These are phyloP conservation scores for Fusarium chaquense DNA, from an alignment of 2,329 filamentous ascomycete species.

Conservation along the genomic window DNA sequence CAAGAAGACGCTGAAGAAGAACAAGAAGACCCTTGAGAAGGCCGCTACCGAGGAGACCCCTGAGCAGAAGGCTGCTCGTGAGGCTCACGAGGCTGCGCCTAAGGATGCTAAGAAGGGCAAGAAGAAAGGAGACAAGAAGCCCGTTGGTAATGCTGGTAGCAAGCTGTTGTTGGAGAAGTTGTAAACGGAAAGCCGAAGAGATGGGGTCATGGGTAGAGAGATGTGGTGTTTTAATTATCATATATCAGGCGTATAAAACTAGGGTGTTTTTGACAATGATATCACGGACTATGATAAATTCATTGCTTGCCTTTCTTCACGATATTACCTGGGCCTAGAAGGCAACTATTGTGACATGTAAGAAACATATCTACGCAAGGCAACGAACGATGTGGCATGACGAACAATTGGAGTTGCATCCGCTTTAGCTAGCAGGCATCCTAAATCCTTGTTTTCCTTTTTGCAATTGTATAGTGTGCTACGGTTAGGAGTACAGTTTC, in stretches of 20 bases:
- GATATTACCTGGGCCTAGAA: background rate
- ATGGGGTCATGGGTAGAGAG: conserved; percentile 13
- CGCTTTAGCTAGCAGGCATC: background rate
- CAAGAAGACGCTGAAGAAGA: conserved; percentile 76
- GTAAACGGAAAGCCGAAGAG: conserved; percentile 36
- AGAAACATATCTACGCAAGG: background rate
- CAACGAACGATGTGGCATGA: background rate
- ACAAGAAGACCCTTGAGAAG: conserved; percentile 76
- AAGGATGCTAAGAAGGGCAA: conserved; percentile 59
- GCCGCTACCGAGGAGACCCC: conserved; percentile 71
- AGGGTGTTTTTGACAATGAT: conserved; percentile 42
- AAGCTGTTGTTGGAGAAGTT: conserved; percentile 71
- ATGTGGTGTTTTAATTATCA: conserved; percentile 29
- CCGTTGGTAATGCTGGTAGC: conserved; percentile 71
- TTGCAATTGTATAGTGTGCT: conserved; percentile 2
- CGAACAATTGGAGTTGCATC: background rate
- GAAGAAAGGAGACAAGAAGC: conserved; percentile 59
- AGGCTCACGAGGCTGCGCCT: conserved; percentile 60
- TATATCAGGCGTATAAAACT: conserved; percentile 45
- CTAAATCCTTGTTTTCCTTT: background rate
- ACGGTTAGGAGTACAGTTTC: conserved; percentile 13
- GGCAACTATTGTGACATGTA: background rate
- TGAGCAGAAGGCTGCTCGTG: conserved; percentile 64
- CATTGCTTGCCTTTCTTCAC: conserved; percentile 6
- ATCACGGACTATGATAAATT: conserved; percentile 39